Evolutionary conservation across 192 early-diverging fungal genomes (phyloP), one percentile per base, ranked within the genome.

Genomic region (Linnemannia hyalina): DNA sequence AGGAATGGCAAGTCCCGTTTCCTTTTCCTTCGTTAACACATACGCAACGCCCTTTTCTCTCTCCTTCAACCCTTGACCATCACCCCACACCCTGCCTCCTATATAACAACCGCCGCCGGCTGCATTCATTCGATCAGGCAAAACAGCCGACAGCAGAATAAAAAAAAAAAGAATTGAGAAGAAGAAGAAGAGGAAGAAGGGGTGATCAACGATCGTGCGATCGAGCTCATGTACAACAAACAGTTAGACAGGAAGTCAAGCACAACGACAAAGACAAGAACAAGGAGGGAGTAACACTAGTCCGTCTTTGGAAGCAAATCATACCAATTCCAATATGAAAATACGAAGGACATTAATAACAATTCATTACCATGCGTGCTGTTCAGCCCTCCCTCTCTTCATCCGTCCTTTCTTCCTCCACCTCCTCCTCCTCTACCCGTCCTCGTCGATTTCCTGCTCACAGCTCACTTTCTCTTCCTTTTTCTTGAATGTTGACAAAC

Each of bases 1-100:
- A 80, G 46, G 78, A 80, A 85, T 85, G 83, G 83, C 83, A 85
- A 76, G 83, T 85, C 54, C 55, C 6, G 1, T 29, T 71, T 22
- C 29, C 73, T 70, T 75, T 55, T 80, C 78, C 72, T 54, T 80
- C 65, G 55, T 55, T 16, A 47, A 15, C 36, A 6, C 4, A 63
- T 11, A 44, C 26, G n/a, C 13, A 40, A 9, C 47, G 16, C 18
- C 9, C 13, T 15, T 46, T 46, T 1, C 11, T 1, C 0, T 13
- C 44, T 2, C 44, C 16, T 52, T 52, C 49, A 52, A 3, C 18
- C 18, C 49, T 52, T 52, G 49, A 4, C 49, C 18, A 52, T 16
- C 49, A 52, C 49, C 20, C 18, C 47, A 4, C 47, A 20, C 2
- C 47, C 49, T 22, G 38, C 18, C 49, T 16, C 49, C 49, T 52